A percentile compares a stretch with the other conserved stretches of the same genome.
Conservation (phyloP, 306 rosid genomes). For the Dicorynia guianensis region DNA sequence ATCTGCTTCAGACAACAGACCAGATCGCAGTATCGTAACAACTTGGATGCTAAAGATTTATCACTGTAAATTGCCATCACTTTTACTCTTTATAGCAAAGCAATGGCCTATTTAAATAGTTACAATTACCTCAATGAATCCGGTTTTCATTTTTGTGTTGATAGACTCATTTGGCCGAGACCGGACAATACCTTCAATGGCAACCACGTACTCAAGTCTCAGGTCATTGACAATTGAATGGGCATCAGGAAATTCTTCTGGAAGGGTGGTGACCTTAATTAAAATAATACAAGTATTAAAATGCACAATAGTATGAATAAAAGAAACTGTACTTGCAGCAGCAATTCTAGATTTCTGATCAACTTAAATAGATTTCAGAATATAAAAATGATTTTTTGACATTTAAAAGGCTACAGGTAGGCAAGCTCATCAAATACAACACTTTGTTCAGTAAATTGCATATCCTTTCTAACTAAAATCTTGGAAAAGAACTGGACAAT, state of each 20-base stretch:
- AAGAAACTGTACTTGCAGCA: constrained; percentile 19
- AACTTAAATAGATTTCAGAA: not conserved
- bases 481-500: not conserved
- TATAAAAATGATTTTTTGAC: not conserved
- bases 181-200: constrained; percentile 87
- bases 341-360: not conserved
- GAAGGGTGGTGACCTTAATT: constrained; percentile 83
- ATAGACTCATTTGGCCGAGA: constrained; percentile 78
- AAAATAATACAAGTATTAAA: not conserved
- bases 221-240: constrained; percentile 70
- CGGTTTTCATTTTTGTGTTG: constrained; percentile 89
- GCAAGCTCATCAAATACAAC: not conserved
- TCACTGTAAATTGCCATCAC: constrained; percentile 1
- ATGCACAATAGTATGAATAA: not conserved
- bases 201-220: constrained; percentile 87
- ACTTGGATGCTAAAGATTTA: not conserved
- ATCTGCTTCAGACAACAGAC: not conserved
- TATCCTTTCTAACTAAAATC: not conserved
- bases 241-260: constrained; percentile 85
- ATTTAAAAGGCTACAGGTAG: not conserved
- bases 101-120: not conserved
- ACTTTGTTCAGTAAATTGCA: not conserved
- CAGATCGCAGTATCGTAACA: not conserved
- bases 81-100: constrained; percentile 1
- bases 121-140: constrained; percentile 70